Evolutionary conservation across 1,284 basidiomycete genomes (phyloP).

Genomic region (Heliocybe sulcata): DNA sequence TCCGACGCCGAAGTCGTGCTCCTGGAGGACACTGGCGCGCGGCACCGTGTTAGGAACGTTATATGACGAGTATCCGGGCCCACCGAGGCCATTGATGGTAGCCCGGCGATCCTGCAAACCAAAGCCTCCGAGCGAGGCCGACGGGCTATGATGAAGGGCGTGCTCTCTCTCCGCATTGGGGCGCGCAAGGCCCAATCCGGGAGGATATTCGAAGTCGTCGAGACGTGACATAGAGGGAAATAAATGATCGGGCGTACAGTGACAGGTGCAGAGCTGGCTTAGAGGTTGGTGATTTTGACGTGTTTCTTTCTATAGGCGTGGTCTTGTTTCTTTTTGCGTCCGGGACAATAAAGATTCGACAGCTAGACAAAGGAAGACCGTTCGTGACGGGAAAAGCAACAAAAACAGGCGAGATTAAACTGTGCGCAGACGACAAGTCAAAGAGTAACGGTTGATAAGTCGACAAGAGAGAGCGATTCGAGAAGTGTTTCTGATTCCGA

Average conservation of each 20-base stretch:
- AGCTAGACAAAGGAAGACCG: slow-evolving; percentile 14
- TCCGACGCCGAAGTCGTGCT: not conserved
- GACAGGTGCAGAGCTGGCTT: slow-evolving; percentile 24
- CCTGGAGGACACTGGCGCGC: not conserved
- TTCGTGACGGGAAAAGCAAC: slow-evolving; percentile 15
- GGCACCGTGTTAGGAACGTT: not conserved
- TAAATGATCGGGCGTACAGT: slow-evolving; percentile 10
- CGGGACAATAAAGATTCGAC: not conserved
- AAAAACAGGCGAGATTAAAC: slow-evolving; percentile 23
- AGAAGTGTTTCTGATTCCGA: slow-evolving; percentile 21
- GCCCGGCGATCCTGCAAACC: not conserved
- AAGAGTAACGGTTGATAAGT: slow-evolving; percentile 20
- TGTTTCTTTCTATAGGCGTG: not conserved
- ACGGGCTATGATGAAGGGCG: not conserved
- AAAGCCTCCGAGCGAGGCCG: slow-evolving; percentile 1
- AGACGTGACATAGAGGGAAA: slow-evolving; percentile 19
- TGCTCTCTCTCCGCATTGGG: slow-evolving; percentile 3
- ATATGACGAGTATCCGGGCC: not conserved
- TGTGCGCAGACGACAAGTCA: slow-evolving; percentile 28
- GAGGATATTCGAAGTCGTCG: slow-evolving; percentile 37
- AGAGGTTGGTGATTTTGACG: not conserved
- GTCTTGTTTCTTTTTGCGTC: not conserved
- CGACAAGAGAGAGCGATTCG: slow-evolving; percentile 25
- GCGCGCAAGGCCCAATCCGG: slow-evolving; percentile 20
- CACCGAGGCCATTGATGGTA: not conserved